Conservation (phyloP, 768 basidiomycete species). For the Hygrocybe punicea region DNA sequence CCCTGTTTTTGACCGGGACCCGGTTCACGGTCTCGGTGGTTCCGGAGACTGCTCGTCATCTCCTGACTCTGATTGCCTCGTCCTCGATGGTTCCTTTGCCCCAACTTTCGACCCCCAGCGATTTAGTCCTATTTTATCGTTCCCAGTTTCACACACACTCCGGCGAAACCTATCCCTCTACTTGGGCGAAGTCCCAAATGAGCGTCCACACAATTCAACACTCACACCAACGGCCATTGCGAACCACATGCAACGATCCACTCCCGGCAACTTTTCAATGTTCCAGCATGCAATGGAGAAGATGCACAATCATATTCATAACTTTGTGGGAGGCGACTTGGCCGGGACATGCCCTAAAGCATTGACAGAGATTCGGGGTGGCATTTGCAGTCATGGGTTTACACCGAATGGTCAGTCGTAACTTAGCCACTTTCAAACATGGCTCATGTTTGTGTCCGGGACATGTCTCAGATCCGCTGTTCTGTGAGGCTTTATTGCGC, state of each 20-base stretch:
- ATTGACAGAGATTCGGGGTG: not conserved
- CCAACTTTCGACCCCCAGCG: conserved; percentile 7
- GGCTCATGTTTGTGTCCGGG: not conserved
- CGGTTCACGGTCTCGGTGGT: conserved; percentile 8
- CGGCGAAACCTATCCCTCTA: conserved; percentile 12
- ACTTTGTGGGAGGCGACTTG: conserved; percentile 16
- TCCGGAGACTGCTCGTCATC: conserved; percentile 9
- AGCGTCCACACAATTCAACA: conserved; percentile 3
- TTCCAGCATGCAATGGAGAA: conserved; percentile 11
- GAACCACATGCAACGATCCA: not conserved
- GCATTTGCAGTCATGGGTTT: conserved; percentile 3
- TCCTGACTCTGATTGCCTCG: conserved; percentile 6
- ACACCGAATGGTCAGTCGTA: conserved; percentile 10
- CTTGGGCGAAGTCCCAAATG: not conserved
- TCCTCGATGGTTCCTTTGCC: conserved; percentile 5
- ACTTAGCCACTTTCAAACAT: too few species aligned
- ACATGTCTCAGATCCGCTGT: conserved; percentile 10
- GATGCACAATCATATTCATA: conserved; percentile 14
- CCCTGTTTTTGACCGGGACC: conserved; percentile 12
- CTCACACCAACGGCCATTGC: conserved; percentile 2
- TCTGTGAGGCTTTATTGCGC: conserved; percentile 1
- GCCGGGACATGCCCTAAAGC: conserved; percentile 10
- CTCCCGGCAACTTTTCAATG: conserved; percentile 10
- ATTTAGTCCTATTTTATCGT: conserved; percentile 7
- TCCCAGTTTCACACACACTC: conserved; percentile 13